Evolutionary conservation across 768 basidiomycete genomes (phyloP), one percentile per base, ranked within the genome.

Genomic region (Sporobolomyces phaffii): DNA sequence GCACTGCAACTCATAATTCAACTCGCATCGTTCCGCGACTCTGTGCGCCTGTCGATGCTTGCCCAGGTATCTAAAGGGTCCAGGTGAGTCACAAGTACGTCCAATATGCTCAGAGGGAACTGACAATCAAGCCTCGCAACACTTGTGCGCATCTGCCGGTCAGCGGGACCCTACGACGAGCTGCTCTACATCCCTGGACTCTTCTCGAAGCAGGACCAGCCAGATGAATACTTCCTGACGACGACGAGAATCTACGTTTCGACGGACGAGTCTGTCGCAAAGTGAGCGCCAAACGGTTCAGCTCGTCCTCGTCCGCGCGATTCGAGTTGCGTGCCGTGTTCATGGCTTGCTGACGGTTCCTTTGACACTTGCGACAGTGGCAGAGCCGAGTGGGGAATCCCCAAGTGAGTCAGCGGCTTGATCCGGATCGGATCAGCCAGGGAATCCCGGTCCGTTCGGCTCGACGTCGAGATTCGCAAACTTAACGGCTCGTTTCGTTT

Each of bases 191-290:
- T 62, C 13, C 65, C 65, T 4, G 65, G 65, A 8, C 38, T 67
- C 0, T 67, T 62, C 49, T 43, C 48, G 24, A 54, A 44, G 15
- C 34, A 38, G n/a, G 48, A 45, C 31, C 41, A 44, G 24, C 24
- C 56, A 22, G 6, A 28, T 9, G 36, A 51, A 26, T 67, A 62
- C 49, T 33, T 44, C 26, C 9, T 61, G 5, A 33, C 36, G 41
- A 51, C 56, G 48, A 58, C 65, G 40, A 56, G 65, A 14, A 67
- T 67, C 56, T 67, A 67, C 58, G 65, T 67, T 20, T 58, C 54
- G 41, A 54, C 40, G 5, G 65, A 62, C 36, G 54, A 14, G 22
- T 58, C 56, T 9, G 56, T 58, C 11, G 56, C 56, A n/a, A 58
- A 58, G 56, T 58, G 29, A 58, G 56, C 18, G 7, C 29, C 9